Evolutionary conservation across 345 rosid genomes (phyloP).

Genomic region (Boechera stricta): DNA sequence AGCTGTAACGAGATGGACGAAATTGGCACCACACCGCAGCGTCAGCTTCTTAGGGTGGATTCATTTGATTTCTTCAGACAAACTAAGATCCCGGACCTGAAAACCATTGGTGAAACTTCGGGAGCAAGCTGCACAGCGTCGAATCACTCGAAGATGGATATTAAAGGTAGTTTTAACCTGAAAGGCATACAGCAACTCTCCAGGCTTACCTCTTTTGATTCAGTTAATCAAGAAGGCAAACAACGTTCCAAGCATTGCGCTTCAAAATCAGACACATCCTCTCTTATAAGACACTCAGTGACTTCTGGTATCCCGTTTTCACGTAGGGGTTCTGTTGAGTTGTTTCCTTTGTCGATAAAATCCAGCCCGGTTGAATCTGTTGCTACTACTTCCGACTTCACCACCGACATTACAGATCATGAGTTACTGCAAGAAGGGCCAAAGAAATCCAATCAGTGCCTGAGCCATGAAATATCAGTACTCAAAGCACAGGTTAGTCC

Average conservation of each 20-base stretch:
- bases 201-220: constrained; percentile 58
- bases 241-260: constrained; percentile 49
- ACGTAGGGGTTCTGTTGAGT: constrained; percentile 52
- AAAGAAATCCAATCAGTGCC: constrained; percentile 51
- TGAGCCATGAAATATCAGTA: constrained; percentile 55
- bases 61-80: constrained; percentile 60
- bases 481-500: constrained; percentile 68
- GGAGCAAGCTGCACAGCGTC: constrained; percentile 46
- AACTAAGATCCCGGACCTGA: constrained; percentile 46
- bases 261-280: constrained; percentile 50
- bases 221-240: constrained; percentile 46
- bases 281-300: constrained; percentile 51
- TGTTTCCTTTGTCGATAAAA: constrained; percentile 54
- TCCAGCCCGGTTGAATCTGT: constrained; percentile 57
- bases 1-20: constrained; percentile 49
- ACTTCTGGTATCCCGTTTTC: constrained; percentile 49
- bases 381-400: constrained; percentile 51
- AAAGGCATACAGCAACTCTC: constrained; percentile 48
- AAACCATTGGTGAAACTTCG: constrained; percentile 57
- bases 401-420: constrained; percentile 46
- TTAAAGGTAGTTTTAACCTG: constrained; percentile 45
- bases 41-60: constrained; percentile 49
- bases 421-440: constrained; percentile 53
- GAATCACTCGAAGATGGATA: constrained; percentile 48
- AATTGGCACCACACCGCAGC: constrained; percentile 40